A percentile compares a stretch with the other conserved stretches of the same genome.
phyloP scores from a whole-genome alignment of 2,329 filamentous ascomycete species.

The Stagonosporopsis vannaccii region DNA sequence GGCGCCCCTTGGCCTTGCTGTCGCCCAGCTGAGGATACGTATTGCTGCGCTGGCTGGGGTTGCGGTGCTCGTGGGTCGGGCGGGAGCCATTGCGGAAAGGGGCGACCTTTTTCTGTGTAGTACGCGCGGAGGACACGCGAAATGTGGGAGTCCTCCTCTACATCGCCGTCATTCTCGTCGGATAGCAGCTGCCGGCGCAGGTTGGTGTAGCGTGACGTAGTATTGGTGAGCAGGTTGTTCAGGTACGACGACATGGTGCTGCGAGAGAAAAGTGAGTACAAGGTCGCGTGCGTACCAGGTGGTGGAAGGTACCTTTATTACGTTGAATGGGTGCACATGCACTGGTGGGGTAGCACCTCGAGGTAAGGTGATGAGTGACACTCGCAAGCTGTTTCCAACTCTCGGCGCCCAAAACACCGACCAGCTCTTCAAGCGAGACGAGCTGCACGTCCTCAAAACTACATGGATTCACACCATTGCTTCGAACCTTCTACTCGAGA shows the following conservation, averaged over 20 bases:
- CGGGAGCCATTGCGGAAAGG: conserved; percentile 86
- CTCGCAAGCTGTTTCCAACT: conserved; percentile 13
- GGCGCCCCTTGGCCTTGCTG: conserved; percentile 38
- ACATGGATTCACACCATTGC: neutral
- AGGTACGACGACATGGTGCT: conserved; percentile 72
- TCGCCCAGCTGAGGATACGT: conserved; percentile 57
- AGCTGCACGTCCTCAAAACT: conserved; percentile 3
- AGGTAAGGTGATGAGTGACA: conserved; percentile 3
- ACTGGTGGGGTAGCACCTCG: conserved; percentile 11
- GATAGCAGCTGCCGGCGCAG: conserved; percentile 72
- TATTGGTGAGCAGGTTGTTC: conserved; percentile 70
- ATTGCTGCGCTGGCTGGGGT: conserved; percentile 58
- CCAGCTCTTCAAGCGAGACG: conserved; percentile 14
- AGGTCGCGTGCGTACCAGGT: conserved; percentile 4
- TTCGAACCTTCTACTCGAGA: neutral
- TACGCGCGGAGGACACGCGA: conserved; percentile 91
- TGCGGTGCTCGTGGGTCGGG: conserved; percentile 79
- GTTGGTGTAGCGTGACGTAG: conserved; percentile 64
- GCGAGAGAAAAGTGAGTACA: neutral
- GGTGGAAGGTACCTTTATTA: conserved; percentile 6
- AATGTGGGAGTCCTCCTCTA: conserved; percentile 90
- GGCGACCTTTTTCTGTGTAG: conserved; percentile 85
- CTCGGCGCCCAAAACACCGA: conserved; percentile 15
- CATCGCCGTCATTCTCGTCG: conserved; percentile 61
- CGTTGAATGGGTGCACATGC: conserved; percentile 3